phyloP scores from a whole-genome alignment of 2,329 filamentous ascomycete species.

The Xylaria sp. region DNA sequence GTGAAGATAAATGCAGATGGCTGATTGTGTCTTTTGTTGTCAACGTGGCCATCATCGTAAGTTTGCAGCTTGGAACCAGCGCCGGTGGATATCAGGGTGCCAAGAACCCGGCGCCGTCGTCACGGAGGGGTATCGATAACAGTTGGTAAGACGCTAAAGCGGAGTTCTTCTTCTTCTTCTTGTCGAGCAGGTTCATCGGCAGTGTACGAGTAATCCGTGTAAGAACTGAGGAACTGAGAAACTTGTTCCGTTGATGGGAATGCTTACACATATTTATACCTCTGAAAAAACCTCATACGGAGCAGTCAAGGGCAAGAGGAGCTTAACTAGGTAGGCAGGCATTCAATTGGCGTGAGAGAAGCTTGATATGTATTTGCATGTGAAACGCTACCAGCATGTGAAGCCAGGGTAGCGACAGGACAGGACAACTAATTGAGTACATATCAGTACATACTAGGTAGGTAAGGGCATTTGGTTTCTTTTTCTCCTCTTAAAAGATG shows the following conservation, averaged over 20 bases:
- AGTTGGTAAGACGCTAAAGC: neutral
- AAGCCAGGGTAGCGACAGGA: neutral
- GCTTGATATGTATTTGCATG: neutral
- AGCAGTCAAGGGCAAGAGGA: too few relatives aligned
- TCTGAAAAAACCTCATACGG: too few relatives aligned
- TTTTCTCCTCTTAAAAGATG: neutral
- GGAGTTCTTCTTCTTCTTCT: neutral
- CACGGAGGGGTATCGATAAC: neutral
- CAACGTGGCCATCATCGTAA: conserved; percentile 11
- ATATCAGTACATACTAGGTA: too few relatives aligned
- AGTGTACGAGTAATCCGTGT: too few relatives aligned
- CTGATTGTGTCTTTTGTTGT: neutral
- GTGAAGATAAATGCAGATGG: too few relatives aligned
- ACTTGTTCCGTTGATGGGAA: neutral
- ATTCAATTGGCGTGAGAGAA: too few relatives aligned
- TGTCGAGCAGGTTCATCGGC: neutral
- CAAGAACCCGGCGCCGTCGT: neutral
- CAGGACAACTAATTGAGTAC: too few relatives aligned
- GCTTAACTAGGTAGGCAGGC: too few relatives aligned
- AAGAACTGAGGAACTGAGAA: too few relatives aligned
- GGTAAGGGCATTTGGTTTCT: neutral
- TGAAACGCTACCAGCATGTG: neutral
- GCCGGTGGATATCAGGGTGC: conserved; percentile 1
- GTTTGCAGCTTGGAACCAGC: neutral
- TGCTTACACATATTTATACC: neutral